Evolutionary conservation across 2,329 filamentous ascomycete species (phyloP), one percentile per base, ranked within the genome.

Genomic region (Clarireedia homoeocarpa): DNA sequence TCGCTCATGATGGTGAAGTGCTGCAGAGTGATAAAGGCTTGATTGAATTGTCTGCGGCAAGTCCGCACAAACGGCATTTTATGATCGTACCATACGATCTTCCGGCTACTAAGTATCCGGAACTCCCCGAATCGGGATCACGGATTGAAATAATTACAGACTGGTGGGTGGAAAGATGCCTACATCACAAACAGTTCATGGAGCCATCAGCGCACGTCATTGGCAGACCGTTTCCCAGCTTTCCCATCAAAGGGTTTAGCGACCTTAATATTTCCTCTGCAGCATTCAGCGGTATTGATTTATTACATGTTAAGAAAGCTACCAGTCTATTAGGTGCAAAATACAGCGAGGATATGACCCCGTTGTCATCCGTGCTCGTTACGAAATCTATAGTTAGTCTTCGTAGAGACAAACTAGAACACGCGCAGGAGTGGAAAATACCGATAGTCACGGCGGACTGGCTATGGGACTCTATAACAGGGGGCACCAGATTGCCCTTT

Each of bases 141-240:
- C 71, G 74, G 60, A 73, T 76, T 54, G 70, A 76, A 48, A 67
- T 77, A 14, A 84, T 95, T 34, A 97, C 91, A 10, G 91, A 96
- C 67, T 95, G 94, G 78, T 99, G 92, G 80, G 78, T 99, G 52
- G 94, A 99, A 72, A 83, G 84, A 48, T 97, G 92, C 69, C 75
- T 99, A 40, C 84, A 91, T 68, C 82, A 82, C 61, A 94, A 89
- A 70, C 74, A 73, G 26, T 81, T 92, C 63, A 77, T 89, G 48
- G 75, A 86, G 30, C 89, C 91, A 5, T 74, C 77, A 51, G 76
- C 81, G 4, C 84, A 94, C 67, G 78, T 88, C 42, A 79, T 95
- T 24, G 91, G 89, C 57, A 83, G 82, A 6, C 91, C 94, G 2
- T 88, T 96, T 59, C 77, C 83, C 5, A 73, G 74, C 30, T 87